Percentiles rank a stretch among this genome's conserved stretches.
phyloP scores from a whole-genome alignment of 148 eudicot species.

The Vaccinium macrocarpon region DNA sequence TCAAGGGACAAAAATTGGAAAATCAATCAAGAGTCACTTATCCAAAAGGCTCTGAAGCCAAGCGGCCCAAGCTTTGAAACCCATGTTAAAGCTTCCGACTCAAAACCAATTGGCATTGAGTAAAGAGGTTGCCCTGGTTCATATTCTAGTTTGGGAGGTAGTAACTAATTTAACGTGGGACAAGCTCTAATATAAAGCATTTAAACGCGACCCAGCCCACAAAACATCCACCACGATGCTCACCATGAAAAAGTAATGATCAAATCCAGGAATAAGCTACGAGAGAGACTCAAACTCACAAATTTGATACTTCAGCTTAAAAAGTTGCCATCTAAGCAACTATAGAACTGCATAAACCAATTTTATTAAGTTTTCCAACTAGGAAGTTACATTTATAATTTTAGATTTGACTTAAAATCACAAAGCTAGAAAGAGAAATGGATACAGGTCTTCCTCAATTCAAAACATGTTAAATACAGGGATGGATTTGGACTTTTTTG shows the following conservation, averaged over 20 bases:
- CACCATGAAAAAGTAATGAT: not conserved
- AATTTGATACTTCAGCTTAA: not conserved
- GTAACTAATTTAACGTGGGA: not conserved
- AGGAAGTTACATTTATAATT: not conserved
- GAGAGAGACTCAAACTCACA: not conserved
- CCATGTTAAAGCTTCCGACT: not conserved
- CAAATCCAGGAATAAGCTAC: not conserved
- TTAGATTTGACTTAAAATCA: not conserved
- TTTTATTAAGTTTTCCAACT: not conserved
- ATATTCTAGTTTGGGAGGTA: not conserved
- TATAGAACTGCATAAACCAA: not conserved
- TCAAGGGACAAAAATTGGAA: not conserved
- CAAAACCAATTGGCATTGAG: not conserved
- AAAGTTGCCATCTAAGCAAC: not conserved
- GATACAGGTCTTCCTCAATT: not conserved
- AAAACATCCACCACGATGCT: not conserved
- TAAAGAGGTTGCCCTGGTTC: not conserved
- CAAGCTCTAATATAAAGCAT: constrained; percentile 1
- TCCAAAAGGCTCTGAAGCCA: not conserved
- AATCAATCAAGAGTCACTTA: not conserved
- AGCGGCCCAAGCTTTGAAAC: not conserved
- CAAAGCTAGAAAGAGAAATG: not conserved
- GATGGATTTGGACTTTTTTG: not conserved
- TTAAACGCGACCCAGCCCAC: not conserved
- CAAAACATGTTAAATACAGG: not conserved